Conservation (phyloP, 192 early-diverging fungal genomes). For the Backusella liffmaniae region DNA sequence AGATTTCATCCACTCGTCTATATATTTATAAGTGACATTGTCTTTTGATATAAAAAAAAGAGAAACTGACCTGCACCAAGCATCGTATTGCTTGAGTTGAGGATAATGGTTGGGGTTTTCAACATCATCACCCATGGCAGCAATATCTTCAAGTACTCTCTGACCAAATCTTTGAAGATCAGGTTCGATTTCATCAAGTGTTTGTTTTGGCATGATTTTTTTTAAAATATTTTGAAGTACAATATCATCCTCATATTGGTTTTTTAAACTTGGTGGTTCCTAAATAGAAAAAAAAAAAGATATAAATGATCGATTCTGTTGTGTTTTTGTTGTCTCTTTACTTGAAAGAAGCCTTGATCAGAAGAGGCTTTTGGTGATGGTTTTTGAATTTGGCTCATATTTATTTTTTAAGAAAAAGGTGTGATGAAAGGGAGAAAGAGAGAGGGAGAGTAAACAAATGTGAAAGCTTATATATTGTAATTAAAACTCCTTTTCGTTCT, state of each 20-base stretch:
- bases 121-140: conserved; percentile 45
- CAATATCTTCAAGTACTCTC: conserved; percentile 43
- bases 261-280: conserved; percentile 26
- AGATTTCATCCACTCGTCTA: conserved; percentile 60
- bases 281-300: background rate
- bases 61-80: conserved; percentile 51
- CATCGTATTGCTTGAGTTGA: conserved; percentile 64
- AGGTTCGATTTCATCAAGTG: conserved; percentile 45
- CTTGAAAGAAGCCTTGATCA: conserved; percentile 31
- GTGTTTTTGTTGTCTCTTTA: background rate
- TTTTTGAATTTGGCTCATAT: background rate
- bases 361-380: conserved; percentile 21
- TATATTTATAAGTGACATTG: background rate
- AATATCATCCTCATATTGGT: conserved; percentile 44
- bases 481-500: background rate
- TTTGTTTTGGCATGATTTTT: conserved; percentile 44
- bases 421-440: background rate
- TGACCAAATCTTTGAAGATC: conserved; percentile 43
- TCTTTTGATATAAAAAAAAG: too few relatives aligned
- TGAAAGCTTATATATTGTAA: background rate
- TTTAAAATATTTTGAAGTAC: conserved; percentile 48
- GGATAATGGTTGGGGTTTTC: conserved; percentile 58
- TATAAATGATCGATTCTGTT: too few relatives aligned
- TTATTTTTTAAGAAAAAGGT: background rate
- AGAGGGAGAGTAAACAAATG: background rate